A percentile compares a stretch with the other conserved stretches of the same genome.
phyloP scores from a whole-genome alignment of 202 grass and related monocot species.

The Schoenoplectus tabernaemontani region DNA sequence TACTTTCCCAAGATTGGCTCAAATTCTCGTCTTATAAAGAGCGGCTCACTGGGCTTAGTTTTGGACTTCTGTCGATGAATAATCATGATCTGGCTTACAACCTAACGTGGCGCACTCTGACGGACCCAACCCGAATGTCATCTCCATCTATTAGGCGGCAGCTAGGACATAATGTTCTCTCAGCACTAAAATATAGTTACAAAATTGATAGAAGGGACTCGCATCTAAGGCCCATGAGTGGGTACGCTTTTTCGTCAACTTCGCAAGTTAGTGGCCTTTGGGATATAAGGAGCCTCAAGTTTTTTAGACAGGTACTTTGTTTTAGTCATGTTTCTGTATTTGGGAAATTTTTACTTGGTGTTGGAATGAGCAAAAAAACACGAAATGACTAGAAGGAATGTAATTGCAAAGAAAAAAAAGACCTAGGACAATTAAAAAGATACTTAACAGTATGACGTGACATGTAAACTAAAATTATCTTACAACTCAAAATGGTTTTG shows the following conservation, averaged over 20 bases:
- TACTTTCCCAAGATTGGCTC: constrained; percentile 66
- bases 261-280: constrained; percentile 70
- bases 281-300: constrained; percentile 45
- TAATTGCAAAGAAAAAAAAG: neutral
- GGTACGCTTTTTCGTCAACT: constrained; percentile 66
- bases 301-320: constrained; percentile 68
- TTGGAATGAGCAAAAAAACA: neutral
- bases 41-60: constrained; percentile 40
- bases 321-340: neutral
- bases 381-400: neutral
- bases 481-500: neutral
- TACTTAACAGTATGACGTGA: neutral
- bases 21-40: constrained; percentile 88
- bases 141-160: constrained; percentile 69
- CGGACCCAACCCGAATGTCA: constrained; percentile 51
- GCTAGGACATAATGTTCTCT: constrained; percentile 74
- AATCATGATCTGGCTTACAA: constrained; percentile 63
- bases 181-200: constrained; percentile 63
- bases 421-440: neutral
- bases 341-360: neutral
- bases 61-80: constrained; percentile 49
- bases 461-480: neutral
- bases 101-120: constrained; percentile 64
- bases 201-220: constrained; percentile 68
- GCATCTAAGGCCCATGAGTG: constrained; percentile 50